Evolutionary conservation across 2,329 filamentous ascomycete species (phyloP).

Genomic region (Anthostomella pinea): DNA sequence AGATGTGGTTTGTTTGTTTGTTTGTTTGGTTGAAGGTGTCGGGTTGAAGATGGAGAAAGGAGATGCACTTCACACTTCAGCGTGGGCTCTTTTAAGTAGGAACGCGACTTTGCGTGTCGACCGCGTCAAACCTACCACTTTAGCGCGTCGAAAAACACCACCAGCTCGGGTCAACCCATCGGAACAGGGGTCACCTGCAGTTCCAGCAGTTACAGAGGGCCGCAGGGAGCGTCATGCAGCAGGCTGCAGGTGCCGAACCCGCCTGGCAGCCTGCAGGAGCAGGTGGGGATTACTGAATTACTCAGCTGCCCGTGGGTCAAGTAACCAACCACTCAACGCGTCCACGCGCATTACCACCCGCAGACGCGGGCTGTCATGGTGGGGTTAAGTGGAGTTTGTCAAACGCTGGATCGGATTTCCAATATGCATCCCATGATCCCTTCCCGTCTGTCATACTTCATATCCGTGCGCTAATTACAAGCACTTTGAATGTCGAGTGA

Average conservation of each 20-base stretch:
- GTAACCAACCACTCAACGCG: slow-evolving; percentile 27
- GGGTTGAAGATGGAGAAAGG: slow-evolving; percentile 11
- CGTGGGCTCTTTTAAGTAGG: slow-evolving; percentile 18
- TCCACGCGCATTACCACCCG: too few relatives aligned
- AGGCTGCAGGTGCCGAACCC: not conserved
- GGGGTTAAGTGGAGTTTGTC: slow-evolving; percentile 12
- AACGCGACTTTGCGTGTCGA: slow-evolving; percentile 16
- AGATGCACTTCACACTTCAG: slow-evolving; percentile 4
- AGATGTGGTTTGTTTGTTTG: not conserved
- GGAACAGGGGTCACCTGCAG: too few relatives aligned
- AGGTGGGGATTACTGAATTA: not conserved
- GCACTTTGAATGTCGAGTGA: too few relatives aligned
- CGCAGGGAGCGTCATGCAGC: not conserved
- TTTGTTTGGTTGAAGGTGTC: slow-evolving; percentile 10
- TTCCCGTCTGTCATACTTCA: too few relatives aligned
- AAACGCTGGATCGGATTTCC: too few relatives aligned
- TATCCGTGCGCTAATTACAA: too few relatives aligned
- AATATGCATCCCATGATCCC: too few relatives aligned
- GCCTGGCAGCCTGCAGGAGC: not conserved
- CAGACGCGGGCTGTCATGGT: slow-evolving; percentile 15
- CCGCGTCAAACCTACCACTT: slow-evolving; percentile 11
- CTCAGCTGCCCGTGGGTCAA: too few relatives aligned
- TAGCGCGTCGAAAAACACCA: slow-evolving; percentile 6
- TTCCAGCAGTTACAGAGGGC: too few relatives aligned
- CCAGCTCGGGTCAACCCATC: not conserved